Base-by-base conservation (phyloP, 352 stramenopile species). In the Pythium brassicae region DNA sequence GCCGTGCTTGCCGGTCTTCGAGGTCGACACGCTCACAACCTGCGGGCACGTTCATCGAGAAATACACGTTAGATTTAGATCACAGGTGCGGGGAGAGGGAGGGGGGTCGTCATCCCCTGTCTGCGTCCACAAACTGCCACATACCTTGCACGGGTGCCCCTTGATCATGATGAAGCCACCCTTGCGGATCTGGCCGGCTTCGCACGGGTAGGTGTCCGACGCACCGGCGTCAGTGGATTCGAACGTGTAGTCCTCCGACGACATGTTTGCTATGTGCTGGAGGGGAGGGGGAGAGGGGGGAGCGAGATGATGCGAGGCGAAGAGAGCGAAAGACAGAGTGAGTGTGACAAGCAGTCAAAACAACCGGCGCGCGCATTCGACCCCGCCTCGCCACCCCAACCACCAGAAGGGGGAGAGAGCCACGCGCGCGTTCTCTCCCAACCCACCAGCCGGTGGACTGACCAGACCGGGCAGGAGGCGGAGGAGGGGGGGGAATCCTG, bases 131-230 rank as follows among this genome's bases (percentile, higher is more conserved):
- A 50, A n/a, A n/a, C n/a, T n/a, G 44, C 6, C 23, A 50, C 44
- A 34, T 59, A 96, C 89, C 91, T 99, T 99, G 95, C 97, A 99
- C 53, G 97, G 96, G 78, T 98, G 95, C 68, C 94, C 96, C 90
- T 99, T 99, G 90, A 99, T 99, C 84, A 99, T 98, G 77, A 99
- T 99, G 92, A 98, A 99, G 69, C 97, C 94, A 87, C 95, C 95
- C 86, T 98, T 98, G 74, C 97, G 97, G 87, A 99, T 98, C 84
- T 99, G 96, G 62, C 97, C 97, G 71, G 97, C 97, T 84, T 99
- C 97, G 65, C 89, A 94, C 64, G 97, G 97, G 83, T 98, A 99
- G 59, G 94, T 98, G 63, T 96, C 84, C 53, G 97, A 99, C 57
- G 97, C 96, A 83, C 97, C 97, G 65, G 97, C 97, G 80, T 99